phyloP scores from a whole-genome alignment of 768 basidiomycete genomes.

The Boletus rex-veris region DNA sequence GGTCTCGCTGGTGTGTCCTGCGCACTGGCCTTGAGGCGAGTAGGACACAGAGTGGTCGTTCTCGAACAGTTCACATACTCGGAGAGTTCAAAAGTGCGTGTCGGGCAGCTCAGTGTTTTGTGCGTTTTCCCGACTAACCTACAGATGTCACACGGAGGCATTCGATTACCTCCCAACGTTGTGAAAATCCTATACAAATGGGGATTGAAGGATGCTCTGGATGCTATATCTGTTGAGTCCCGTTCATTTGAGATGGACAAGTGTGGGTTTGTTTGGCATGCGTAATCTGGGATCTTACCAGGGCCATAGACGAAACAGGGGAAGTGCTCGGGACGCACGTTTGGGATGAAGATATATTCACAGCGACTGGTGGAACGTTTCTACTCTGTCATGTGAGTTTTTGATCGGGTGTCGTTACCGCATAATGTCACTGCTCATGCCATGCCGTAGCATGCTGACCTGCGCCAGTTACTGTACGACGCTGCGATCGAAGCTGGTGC shows the following conservation, averaged over 20 bases:
- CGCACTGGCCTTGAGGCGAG: constrained; percentile 51
- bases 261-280: constrained; percentile 20
- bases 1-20: constrained; percentile 55
- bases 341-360: constrained; percentile 46
- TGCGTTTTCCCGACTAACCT: not conserved
- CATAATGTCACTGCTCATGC: not conserved
- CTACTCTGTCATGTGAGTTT: constrained; percentile 45
- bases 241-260: constrained; percentile 23
- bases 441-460: constrained; percentile 45
- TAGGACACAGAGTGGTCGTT: constrained; percentile 59
- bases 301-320: constrained; percentile 40
- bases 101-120: not conserved
- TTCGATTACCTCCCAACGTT: constrained; percentile 56
- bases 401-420: not conserved
- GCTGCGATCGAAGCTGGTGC: constrained; percentile 49
- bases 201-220: constrained; percentile 47
- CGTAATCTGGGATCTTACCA: not conserved
- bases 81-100: constrained; percentile 33
- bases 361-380: constrained; percentile 48
- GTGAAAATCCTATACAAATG: constrained; percentile 53
- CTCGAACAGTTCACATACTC: constrained; percentile 47
- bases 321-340: constrained; percentile 42
- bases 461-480: constrained; percentile 46
- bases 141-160: constrained; percentile 37
- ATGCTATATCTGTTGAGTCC: constrained; percentile 29